phyloP scores from a whole-genome alignment of 2,329 filamentous ascomycete species.

The Arthrinium phaeospermum region DNA sequence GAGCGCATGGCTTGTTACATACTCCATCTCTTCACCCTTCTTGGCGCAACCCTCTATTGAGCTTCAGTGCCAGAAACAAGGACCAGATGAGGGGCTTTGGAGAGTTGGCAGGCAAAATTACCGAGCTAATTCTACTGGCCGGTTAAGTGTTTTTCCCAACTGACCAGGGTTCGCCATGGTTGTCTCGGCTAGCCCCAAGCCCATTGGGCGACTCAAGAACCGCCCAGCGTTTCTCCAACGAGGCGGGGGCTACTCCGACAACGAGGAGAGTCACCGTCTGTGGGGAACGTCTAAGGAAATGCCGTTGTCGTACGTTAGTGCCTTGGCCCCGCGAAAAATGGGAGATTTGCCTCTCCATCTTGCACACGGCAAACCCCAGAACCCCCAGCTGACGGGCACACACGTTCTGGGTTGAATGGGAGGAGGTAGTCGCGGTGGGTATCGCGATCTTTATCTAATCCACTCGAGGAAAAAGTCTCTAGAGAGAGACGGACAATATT shows the following conservation, averaged over 20 bases:
- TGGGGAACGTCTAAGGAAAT: not conserved
- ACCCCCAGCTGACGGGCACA: not conserved
- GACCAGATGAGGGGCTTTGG: not conserved
- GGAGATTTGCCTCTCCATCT: not conserved
- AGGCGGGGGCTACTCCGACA: not conserved
- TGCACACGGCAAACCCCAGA: not conserved
- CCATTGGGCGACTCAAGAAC: not conserved
- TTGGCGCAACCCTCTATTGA: not conserved
- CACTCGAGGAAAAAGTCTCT: not conserved
- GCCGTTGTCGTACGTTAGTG: slow-evolving; percentile 6
- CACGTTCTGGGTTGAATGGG: not conserved
- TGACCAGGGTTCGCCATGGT: not conserved
- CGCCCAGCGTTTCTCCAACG: not conserved
- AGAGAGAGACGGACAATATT: not conserved
- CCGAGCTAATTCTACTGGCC: not conserved
- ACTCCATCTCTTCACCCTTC: not conserved
- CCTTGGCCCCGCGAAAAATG: slow-evolving; percentile 1
- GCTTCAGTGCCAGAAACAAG: not conserved
- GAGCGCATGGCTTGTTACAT: not conserved
- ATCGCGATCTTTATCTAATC: not conserved
- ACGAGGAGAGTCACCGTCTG: not conserved
- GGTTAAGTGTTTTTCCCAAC: slow-evolving; percentile 17
- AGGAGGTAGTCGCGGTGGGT: not conserved
- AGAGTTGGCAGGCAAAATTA: not conserved
- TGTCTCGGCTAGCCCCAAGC: not conserved